Percentiles rank a stretch among this genome's conserved stretches.
Evolutionary conservation across 139 green algal species (phyloP).

Genomic region (Chlorella ohadii): DNA sequence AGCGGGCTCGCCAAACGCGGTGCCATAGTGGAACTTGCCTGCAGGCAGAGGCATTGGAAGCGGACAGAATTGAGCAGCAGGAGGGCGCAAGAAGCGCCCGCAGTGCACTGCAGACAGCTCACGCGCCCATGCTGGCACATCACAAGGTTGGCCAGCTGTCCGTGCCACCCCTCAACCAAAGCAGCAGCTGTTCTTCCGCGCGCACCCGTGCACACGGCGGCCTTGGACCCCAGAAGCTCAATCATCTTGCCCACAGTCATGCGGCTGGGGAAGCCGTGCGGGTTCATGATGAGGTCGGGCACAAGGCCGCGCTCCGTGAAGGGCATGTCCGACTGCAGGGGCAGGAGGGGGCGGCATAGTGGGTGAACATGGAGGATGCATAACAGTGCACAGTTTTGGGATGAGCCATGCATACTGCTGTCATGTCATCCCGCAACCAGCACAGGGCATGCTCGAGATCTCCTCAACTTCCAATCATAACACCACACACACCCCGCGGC

Average conservation of each 20-base stretch:
- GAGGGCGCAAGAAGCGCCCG: too few relatives aligned
- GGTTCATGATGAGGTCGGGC: slow-evolving; percentile 93
- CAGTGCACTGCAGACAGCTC: too few relatives aligned
- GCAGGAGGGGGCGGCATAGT: not conserved
- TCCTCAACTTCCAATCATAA: too few relatives aligned
- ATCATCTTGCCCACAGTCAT: slow-evolving; percentile 97
- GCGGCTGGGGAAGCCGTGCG: slow-evolving; percentile 81
- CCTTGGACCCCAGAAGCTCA: slow-evolving; percentile 96
- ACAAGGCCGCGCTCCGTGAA: slow-evolving; percentile 91
- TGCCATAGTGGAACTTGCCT: slow-evolving; percentile 86
- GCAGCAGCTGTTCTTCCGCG: not conserved
- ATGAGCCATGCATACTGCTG: too few relatives aligned
- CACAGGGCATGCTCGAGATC: too few relatives aligned
- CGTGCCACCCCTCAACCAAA: too few relatives aligned
- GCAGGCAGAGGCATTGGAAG: not conserved
- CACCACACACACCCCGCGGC: too few relatives aligned
- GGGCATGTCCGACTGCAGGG: slow-evolving; percentile 90
- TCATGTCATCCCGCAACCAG: too few relatives aligned
- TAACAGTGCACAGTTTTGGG: too few relatives aligned
- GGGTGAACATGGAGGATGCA: too few relatives aligned
- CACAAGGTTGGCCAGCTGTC: too few relatives aligned
- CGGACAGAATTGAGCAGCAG: not conserved
- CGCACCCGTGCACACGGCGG: slow-evolving; percentile 67
- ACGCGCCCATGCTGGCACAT: too few relatives aligned
- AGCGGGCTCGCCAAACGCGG: slow-evolving; percentile 92